Base-by-base conservation (phyloP, 768 basidiomycete genomes). In the Paxillus rubicundulus region DNA sequence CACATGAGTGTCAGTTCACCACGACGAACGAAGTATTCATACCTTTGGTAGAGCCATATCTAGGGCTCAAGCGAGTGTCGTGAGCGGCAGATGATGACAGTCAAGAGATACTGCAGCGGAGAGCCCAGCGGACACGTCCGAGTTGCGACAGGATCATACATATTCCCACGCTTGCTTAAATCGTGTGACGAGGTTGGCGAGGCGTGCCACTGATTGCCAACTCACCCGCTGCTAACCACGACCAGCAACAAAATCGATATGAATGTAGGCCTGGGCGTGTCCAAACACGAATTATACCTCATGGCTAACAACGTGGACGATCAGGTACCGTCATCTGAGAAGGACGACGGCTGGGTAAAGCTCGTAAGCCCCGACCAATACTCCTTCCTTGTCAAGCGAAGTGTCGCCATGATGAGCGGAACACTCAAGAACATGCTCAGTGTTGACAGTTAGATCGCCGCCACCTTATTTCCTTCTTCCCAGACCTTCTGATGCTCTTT, bases 361-460 rank as follows among this genome's bases (percentile, higher is more conserved):
- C 75, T 93, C 9, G 80, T 80, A 38, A 90, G 87, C 67, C 77
- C 75, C 2, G 92, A 96, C 58, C 91, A 91, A 0, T 92, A 84
- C 67, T 80, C 85, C 1, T 96, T 87, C 68, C 78, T 96, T 50
- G 78, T 95, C 45, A 80, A 78, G 46, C 80, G 89, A 34, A 88
- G 81, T 54, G 80, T 92, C 14, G 91, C 89, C 13, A 75, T 82
- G 48, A 77, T 79, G 12, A 94, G 92, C 60, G 91, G 87, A 9
- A 93, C 88, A 0, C 82, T 97, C 70, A 81, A 81, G 60, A 85
- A 82, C 63, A 92, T 88, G 82, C 71, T 96, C 56, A 88, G 86
- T 64, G 77, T 80, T 32, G 80, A 82, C 49, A 82, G 90, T 89
- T 43, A 53, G 34, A 53, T 56, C 56, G 79, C 68, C 39, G 49